phyloP scores from a whole-genome alignment of 257 asterid species.

The Petrea volubilis region DNA sequence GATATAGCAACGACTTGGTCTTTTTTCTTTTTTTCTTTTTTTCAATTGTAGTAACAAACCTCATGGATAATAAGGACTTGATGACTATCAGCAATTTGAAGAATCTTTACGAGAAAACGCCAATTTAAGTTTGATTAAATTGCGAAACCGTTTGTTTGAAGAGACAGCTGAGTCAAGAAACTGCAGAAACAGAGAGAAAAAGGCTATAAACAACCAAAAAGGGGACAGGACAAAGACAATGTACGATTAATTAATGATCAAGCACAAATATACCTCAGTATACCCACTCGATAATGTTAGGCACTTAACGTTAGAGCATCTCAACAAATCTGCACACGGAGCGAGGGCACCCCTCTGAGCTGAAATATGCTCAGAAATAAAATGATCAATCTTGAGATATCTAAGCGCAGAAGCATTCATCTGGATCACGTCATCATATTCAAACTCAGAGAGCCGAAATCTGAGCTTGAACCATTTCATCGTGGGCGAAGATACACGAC shows the following conservation, averaged over 20 bases:
- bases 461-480: background rate
- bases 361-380: background rate
- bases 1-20: too few species aligned
- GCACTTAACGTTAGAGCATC: background rate
- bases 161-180: background rate
- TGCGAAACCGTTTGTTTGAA: background rate
- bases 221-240: too few species aligned
- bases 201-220: background rate
- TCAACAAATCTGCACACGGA: background rate
- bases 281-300: background rate
- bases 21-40: too few species aligned
- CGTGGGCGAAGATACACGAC: background rate
- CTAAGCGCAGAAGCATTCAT: background rate
- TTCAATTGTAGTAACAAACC: too few species aligned
- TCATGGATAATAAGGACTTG: background rate
- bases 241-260: too few species aligned
- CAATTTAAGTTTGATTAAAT: conserved; percentile 5
- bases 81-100: conserved; percentile 15
- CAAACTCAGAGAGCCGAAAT: too few species aligned
- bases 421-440: background rate
- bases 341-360: background rate
- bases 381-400: background rate
- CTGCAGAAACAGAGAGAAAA: background rate
- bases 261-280: background rate
- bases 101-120: background rate